phyloP scores from a whole-genome alignment of 148 eudicot species.

The Chenopodium formosanum region DNA sequence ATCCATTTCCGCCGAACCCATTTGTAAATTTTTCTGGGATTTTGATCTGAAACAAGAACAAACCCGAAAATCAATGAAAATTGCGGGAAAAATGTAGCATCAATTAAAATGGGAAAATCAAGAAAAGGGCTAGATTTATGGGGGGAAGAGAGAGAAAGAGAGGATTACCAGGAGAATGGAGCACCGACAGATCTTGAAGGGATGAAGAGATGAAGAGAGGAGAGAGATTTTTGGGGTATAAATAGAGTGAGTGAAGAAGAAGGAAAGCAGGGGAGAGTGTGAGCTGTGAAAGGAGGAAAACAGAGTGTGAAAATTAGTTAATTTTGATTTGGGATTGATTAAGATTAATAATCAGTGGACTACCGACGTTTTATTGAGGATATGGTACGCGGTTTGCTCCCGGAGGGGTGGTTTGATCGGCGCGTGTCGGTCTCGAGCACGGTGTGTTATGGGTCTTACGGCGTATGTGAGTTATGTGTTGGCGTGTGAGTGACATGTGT shows the following conservation, averaged over 20 bases:
- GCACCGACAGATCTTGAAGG: slow-evolving; percentile 22
- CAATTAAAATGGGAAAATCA: background rate
- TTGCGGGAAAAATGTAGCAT: background rate
- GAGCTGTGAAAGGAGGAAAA: slow-evolving; percentile 9
- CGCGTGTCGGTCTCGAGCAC: too few species aligned
- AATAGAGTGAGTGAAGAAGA: background rate
- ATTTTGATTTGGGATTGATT: background rate
- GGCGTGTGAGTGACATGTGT: too few species aligned
- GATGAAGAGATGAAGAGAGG: background rate
- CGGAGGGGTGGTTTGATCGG: too few species aligned
- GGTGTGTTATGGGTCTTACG: too few species aligned
- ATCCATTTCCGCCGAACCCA: slow-evolving; percentile 26
- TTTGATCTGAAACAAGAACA: background rate
- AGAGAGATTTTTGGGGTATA: background rate
- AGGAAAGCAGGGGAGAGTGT: slow-evolving; percentile 3
- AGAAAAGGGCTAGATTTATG: background rate
- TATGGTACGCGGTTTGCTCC: background rate
- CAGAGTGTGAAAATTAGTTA: background rate
- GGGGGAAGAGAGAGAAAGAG: background rate
- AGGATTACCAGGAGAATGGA: slow-evolving; percentile 2
- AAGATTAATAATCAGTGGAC: slow-evolving; percentile 29
- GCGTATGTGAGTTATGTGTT: too few species aligned
- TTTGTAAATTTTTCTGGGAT: background rate
- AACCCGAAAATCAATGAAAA: background rate
- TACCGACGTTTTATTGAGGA: slow-evolving; percentile 12